A percentile compares a stretch with the other conserved stretches of the same genome.
Evolutionary conservation across 768 basidiomycete species (phyloP).

Genomic region (Butyriboletus loyo): DNA sequence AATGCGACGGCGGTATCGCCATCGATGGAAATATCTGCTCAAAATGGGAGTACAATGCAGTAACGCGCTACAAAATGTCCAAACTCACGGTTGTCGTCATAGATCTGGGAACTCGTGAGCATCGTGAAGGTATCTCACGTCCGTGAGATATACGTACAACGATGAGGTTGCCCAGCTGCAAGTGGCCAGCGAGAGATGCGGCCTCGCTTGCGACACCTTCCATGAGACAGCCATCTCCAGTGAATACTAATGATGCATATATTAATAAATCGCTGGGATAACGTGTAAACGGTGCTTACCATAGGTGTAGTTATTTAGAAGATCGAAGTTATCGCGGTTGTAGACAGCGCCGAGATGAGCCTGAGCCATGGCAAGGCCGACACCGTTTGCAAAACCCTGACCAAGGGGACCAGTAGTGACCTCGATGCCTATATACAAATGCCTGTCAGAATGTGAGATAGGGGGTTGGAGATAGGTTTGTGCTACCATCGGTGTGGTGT

Average conservation of each 20-base stretch:
- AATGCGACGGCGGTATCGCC: conserved; percentile 90
- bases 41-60: conserved; percentile 5
- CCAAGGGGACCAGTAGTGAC: conserved; percentile 97
- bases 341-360: conserved; percentile 86
- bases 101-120: conserved; percentile 52
- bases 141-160: conserved; percentile 53
- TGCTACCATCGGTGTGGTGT: conserved; percentile 59
- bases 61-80: background rate
- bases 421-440: conserved; percentile 54
- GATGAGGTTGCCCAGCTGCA: conserved; percentile 90
- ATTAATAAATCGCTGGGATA: conserved; percentile 1
- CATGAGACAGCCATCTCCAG: conserved; percentile 95
- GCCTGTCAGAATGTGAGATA: conserved; percentile 5
- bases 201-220: conserved; percentile 95
- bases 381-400: conserved; percentile 90
- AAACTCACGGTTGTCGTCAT: conserved; percentile 90
- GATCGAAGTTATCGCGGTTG: conserved; percentile 80
- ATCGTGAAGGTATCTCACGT: conserved; percentile 6
- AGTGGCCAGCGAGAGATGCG: conserved; percentile 88
- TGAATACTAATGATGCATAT: conserved; percentile 56
- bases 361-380: conserved; percentile 92
- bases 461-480: background rate
- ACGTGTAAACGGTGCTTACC: conserved; percentile 41
- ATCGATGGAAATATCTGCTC: conserved; percentile 89
- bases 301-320: conserved; percentile 88